Base-by-base conservation (phyloP, 495 filamentous ascomycete genomes). In the Collariella sp. region DNA sequence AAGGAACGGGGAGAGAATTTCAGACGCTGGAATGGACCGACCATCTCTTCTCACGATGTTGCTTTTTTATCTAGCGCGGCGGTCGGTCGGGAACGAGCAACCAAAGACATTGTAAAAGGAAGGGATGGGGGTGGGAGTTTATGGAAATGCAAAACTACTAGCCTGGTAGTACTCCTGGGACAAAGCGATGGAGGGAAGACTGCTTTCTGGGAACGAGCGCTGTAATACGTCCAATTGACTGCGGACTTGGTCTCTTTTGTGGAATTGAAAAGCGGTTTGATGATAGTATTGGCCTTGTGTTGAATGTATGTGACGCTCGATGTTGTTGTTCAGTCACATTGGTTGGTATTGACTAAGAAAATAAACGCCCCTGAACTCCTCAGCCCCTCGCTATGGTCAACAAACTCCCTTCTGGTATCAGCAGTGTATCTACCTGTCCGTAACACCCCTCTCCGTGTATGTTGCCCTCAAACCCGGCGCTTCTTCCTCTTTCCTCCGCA, bases 41-140 rank as follows among this genome's bases (percentile, higher is more conserved):
- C 41, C n/a, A 31, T 50, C 35, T 44, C 55, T 44, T 49, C 50
- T 54, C 44, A 53, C 42, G 1, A 12, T 15, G 29, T 29, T 46
- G 15, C 42, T 41, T 29, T 31, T 52, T 23, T 3, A 18, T 26
- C 45, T 45, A 22, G 38, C 26, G 34, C 1, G 12, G 10, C 12
- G n/a, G 15, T 50, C 11, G 16, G n/a, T n/a, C 6, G 1, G 26
- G 49, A 16, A 33, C 18, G 31, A 44, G 39, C 39, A 43, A 43
- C 18, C 24, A 23, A 26, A 41, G 9, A 19, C 15, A 4, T 26
- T 15, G 35, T 34, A n/a, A 43, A 42, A 43, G 49, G 38, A 35
- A 29, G 39, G 9, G 34, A 9, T 6, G 26, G 48, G 23, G 7
- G 2, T 16, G 5, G 46, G n/a, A 22, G 24, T n/a, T 16, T 26